Base-by-base conservation (phyloP, 177 flowering plant genomes). In the Vitis hybrid region DNA sequence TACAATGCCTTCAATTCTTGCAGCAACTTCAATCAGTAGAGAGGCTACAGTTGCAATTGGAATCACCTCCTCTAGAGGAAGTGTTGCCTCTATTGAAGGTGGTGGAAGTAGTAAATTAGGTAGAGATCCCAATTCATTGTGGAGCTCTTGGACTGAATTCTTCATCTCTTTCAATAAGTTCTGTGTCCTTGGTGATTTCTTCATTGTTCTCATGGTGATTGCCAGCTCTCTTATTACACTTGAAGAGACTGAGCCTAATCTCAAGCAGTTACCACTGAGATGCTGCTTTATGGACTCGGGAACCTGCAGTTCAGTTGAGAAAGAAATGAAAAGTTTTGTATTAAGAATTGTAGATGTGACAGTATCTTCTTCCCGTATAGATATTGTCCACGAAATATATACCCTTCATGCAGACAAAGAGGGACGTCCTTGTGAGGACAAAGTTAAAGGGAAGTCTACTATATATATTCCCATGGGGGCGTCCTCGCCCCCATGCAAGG, bases 281-380 rank as follows among this genome's bases (percentile, higher is more conserved):
- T 81, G 81, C 66, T 85, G 80, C 84, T 83, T 87, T 58, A 84
- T 38, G 33, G 57, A 64, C 54, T 85, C 87, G 7, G 90, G 79
- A 2, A 78, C 82, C 92, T 91, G 86, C 12, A 59, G 22, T 24
- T 15, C n/a, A 3, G 28, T 19, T 28, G 49, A 13, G n/a, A 15
- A 54, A 54, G 17, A 54, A 12, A 15, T 14, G 1, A 58, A 22
- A 19, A 58, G 12, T 18, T 2, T 17, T 58, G 44, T 33, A 33
- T 33, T 5, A 33, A 33, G 7, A 33, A 0, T 5, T 4, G 44
- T 33, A 33, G 44, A 33, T 7, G 44, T 33, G 44, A 24, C 44
- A 33, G 44, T 33, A 4, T 33, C 44, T 4, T 33, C 8, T 24
- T 2, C 28, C 28, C 3, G 28, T 24, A 2, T 24, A 2, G 28